These are phyloP conservation scores for Neobulgaria alba DNA, from an alignment of 2,329 filamentous ascomycete species.

Conservation along the genomic window DNA sequence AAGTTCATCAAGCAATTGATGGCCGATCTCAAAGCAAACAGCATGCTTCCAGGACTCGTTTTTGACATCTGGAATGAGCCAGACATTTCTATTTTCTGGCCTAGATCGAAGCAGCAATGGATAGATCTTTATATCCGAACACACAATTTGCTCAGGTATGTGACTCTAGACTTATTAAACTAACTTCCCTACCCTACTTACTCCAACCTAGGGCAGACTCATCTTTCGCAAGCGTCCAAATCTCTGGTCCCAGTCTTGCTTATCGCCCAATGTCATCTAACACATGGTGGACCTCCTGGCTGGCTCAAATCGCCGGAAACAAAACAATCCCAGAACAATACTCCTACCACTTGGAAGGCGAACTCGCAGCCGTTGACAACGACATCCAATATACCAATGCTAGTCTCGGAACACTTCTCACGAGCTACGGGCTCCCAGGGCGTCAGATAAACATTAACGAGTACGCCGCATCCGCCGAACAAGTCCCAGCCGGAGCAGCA, in stretches of 20 bases:
- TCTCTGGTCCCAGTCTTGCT: conserved; percentile 33
- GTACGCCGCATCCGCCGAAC: conserved; percentile 10
- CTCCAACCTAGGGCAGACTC: not conserved
- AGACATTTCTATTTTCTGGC: conserved; percentile 32
- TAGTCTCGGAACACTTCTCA: conserved; percentile 21
- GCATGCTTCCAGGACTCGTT: conserved; percentile 32
- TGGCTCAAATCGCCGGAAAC: conserved; percentile 29
- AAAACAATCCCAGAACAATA: conserved; percentile 35
- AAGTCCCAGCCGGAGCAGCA: conserved; percentile 8
- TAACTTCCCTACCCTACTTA: conserved; percentile 8
- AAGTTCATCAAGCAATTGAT: conserved; percentile 32
- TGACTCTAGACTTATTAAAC: not conserved
- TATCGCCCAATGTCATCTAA: conserved; percentile 25
- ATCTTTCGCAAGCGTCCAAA: conserved; percentile 6
- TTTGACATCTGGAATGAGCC: conserved; percentile 48
- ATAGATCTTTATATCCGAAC: conserved; percentile 26
- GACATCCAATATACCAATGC: conserved; percentile 25
- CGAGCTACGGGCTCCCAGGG: conserved; percentile 8
- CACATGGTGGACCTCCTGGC: conserved; percentile 35
- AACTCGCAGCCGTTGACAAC: conserved; percentile 5
- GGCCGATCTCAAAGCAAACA: conserved; percentile 29
- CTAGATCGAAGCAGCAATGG: conserved; percentile 31
- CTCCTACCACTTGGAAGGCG: conserved; percentile 35
- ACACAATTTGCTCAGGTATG: conserved; percentile 7
- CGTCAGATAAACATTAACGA: conserved; percentile 15